Evolutionary conservation across 1,284 basidiomycete genomes (phyloP).

Genomic region (Ceratobasidium sp.): DNA sequence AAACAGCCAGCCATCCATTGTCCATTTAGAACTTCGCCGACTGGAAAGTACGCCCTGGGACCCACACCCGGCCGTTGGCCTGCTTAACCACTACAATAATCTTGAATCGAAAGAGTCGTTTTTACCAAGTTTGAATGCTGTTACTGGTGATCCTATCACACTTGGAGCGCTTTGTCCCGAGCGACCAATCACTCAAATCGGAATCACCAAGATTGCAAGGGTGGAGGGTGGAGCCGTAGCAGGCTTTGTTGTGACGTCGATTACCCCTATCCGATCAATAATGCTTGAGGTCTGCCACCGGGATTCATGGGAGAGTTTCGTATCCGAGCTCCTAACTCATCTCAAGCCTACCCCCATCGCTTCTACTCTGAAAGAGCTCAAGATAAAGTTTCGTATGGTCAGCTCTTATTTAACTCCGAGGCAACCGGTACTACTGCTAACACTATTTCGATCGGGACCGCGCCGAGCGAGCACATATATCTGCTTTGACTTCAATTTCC

Average conservation of each 20-base stretch:
- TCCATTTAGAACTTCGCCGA: background rate
- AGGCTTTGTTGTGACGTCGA: background rate
- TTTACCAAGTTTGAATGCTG: background rate
- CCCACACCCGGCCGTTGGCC: background rate
- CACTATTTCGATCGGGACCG: no score
- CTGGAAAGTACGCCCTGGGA: background rate
- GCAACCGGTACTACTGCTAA: no score
- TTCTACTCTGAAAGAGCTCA: background rate
- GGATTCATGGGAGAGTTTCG: background rate
- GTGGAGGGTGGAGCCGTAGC: background rate
- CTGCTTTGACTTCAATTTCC: background rate
- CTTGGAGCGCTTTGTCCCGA: conserved; percentile 1
- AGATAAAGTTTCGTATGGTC: background rate
- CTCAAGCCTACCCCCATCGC: background rate
- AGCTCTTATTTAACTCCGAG: background rate
- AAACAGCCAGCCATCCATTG: conserved; percentile 5
- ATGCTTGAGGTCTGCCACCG: background rate
- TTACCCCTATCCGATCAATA: no score
- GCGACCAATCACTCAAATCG: background rate
- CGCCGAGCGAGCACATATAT: no score
- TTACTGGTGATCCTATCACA: background rate
- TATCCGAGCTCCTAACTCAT: background rate
- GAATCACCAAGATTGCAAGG: background rate
- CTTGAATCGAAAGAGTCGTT: background rate
- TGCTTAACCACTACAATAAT: conserved; percentile 3